Base-by-base conservation (phyloP, 805 yeast genomes). In the Saccharomycopsis fibuligera region DNA sequence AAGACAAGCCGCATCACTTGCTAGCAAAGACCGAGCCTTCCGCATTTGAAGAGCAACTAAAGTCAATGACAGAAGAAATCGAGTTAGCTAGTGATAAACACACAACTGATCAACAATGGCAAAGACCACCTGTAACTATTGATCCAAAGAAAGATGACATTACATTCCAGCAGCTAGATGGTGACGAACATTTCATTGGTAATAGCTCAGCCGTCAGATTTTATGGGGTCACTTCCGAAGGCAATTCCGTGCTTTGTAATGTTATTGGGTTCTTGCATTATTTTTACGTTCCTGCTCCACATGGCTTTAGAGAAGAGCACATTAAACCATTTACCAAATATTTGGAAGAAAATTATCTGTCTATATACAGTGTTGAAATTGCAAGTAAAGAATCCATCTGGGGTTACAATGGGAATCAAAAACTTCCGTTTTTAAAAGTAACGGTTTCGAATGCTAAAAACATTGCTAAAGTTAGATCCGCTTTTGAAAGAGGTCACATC, bases 91-190 rank as follows among this genome's bases (percentile, higher is more conserved):
- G 50, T 23, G 53, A 56, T 12, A 24, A 48, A 44, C 29, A 61
- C 49, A 35, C 56, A 27, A 33, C 29, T 38, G 60, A 61, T 43
- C 73, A 68, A 44, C 55, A 58, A 4, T 77, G 79, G 76, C 72
- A 75, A 52, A 73, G 91, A 54, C 85, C 93, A 4, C 77, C 83
- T 2, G 36, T 47, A 1, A 68, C 68, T 37, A 79, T 82, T 54
- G 68, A 74, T 47, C 73, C 83, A 2, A 57, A 59, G 1, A 62
- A 62, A 1, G 60, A 63, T 35, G 89, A 83, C 58, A 72, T 85
- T 24, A 72, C 75, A 1, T 90, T 90, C 62, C 98, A 93, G 64
- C 99, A 93, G 60, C 70, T 93, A 58, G 99, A 93, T 63, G 96
- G 95, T 1, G 98, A 93, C 59, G 99, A 93, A 59, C 76, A 86